phyloP scores from a whole-genome alignment of 2,329 filamentous ascomycete genomes.

The Coniochaeta sp. region DNA sequence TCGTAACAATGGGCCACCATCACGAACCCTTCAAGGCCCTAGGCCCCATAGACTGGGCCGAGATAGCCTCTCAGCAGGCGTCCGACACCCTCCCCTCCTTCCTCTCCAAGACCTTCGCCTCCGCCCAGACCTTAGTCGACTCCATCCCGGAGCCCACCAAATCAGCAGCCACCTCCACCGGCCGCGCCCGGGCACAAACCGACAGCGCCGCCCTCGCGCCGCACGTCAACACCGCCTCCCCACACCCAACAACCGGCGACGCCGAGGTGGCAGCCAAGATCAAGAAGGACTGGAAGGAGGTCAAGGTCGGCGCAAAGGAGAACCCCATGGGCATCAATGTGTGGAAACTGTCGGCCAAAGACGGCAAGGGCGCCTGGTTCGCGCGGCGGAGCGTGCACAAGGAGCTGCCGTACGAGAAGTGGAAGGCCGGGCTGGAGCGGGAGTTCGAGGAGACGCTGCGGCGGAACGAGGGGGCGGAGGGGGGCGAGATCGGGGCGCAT shows the following conservation, averaged over 20 bases:
- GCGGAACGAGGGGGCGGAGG: constrained; percentile 1
- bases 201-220: constrained; percentile 27
- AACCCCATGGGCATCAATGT: constrained; percentile 71
- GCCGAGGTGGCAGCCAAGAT: constrained; percentile 45
- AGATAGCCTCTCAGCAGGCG: constrained; percentile 3
- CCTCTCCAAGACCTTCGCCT: constrained; percentile 11
- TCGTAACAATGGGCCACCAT: constrained; percentile 9
- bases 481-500: constrained; percentile 54
- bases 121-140: constrained; percentile 15
- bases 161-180: constrained; percentile 14
- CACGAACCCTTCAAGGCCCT: constrained; percentile 17
- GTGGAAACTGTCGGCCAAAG: constrained; percentile 71
- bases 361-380: constrained; percentile 86
- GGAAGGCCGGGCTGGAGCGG: constrained; percentile 65
- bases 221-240: constrained; percentile 21
- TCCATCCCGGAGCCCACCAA: constrained; percentile 12
- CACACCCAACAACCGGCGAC: constrained; percentile 24
- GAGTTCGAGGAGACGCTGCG: constrained; percentile 72
- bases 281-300: constrained; percentile 81
- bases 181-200: constrained; percentile 32
- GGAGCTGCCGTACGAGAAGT: constrained; percentile 67
- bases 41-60: constrained; percentile 12
- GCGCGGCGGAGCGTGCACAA: constrained; percentile 76
- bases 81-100: constrained; percentile 6
- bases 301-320: constrained; percentile 63